These are phyloP conservation scores for Russula olivacea DNA, from an alignment of 768 basidiomycete genomes.

Conservation along the genomic window DNA sequence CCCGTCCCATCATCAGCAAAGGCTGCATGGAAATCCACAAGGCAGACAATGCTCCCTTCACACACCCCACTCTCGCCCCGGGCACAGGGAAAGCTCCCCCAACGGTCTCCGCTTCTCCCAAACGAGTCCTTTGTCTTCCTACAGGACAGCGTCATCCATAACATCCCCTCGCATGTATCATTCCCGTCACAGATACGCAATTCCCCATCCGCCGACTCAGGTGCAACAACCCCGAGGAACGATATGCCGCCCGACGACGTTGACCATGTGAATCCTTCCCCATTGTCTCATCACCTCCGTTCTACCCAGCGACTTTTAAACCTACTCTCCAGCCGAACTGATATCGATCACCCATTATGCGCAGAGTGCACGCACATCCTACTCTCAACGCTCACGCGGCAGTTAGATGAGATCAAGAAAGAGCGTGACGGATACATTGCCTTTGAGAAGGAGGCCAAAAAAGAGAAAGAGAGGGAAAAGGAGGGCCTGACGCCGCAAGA, in stretches of 20 bases:
- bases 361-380: conserved; percentile 88
- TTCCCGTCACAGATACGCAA: conserved; percentile 42
- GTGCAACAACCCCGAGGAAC: conserved; percentile 29
- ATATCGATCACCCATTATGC: conserved; percentile 91
- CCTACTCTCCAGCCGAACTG: conserved; percentile 66
- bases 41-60: conserved; percentile 33
- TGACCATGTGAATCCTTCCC: conserved; percentile 58
- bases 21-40: conserved; percentile 57
- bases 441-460: conserved; percentile 82
- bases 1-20: conserved; percentile 49
- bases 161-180: conserved; percentile 54
- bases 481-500: conserved; percentile 57
- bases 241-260: conserved; percentile 41
- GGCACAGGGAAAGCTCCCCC: conserved; percentile 55
- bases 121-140: conserved; percentile 90
- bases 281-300: conserved; percentile 71
- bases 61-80: conserved; percentile 43
- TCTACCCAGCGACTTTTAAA: conserved; percentile 72
- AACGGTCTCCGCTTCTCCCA: conserved; percentile 49
- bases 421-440: conserved; percentile 91
- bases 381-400: conserved; percentile 64
- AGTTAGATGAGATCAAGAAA: conserved; percentile 85
- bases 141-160: conserved; percentile 73
- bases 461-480: conserved; percentile 69
- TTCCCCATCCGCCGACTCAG: conserved; percentile 36